Evolutionary conservation across 331 rosid species (phyloP), one percentile per base, ranked within the genome.

Genomic region (Ulmus americana): DNA sequence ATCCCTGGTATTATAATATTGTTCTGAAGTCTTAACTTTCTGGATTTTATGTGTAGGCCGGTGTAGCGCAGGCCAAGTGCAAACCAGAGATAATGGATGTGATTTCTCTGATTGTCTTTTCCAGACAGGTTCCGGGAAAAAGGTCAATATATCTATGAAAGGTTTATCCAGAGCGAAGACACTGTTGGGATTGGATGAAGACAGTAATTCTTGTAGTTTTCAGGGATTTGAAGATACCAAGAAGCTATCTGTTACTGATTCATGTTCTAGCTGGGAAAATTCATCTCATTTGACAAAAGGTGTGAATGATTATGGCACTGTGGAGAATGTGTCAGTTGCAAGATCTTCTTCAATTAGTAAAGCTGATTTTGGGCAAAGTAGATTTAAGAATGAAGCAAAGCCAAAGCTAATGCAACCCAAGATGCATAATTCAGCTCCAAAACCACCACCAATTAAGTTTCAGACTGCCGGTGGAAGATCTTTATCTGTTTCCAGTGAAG

Each of bases 401-500:
- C 72, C 69, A 35, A 64, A 59, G 28, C 6, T 64, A 59, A 22
- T 50, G 53, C 79, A 67, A 52, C 74, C 60, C 0, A 67, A 77
- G 70, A 39, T 65, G 55, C 50, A 41, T 47, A 58, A 42, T 45
- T 66, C 78, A 15, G 63, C 71, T 42, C 62, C 55, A 54, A 81
- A 81, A 52, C 72, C 77, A 8, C 65, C 85, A 66, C 80, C 92
- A 40, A 60, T 92, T 59, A 88, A 83, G 64, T 88, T 92, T 80
- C 80, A 77, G 28, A 88, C 96, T 42, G 97, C 97, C 0, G 95
- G 97, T 12, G 96, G 94, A 63, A 88, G 89, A 77, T 88, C 96
- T 44, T 55, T 92, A 73, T 92, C 95, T 44, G 74, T 92, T 70
- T 88, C 96, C 5, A 75, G 75, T 55, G 85, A 80, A 61, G 97